Conservation (phyloP, 805 yeast genomes). For the Naumovozyma baii region DNA sequence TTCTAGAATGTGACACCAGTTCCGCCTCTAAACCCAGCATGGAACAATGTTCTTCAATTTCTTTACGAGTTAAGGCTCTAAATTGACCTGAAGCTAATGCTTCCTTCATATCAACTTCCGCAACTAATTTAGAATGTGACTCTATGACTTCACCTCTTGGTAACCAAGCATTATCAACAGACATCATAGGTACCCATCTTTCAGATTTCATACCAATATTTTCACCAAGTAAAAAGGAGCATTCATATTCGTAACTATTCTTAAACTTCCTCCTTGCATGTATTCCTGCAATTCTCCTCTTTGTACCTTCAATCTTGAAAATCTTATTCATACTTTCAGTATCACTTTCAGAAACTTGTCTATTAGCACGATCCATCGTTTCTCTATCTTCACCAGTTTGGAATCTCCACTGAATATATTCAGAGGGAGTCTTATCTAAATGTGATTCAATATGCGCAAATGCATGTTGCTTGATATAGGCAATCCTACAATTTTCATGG, state of each 20-base stretch:
- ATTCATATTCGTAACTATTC: constrained; percentile 97
- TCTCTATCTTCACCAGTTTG: constrained; percentile 99
- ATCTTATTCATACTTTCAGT: constrained; percentile 95
- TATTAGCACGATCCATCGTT: constrained; percentile 98
- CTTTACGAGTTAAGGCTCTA: constrained; percentile 98
- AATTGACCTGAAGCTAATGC: constrained; percentile 99
- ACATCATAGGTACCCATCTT: constrained; percentile 97
- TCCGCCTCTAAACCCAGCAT: constrained; percentile 95
- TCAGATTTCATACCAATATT: constrained; percentile 94
- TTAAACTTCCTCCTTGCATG: constrained; percentile 96
- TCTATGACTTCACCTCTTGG: constrained; percentile 94
- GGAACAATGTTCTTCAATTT: constrained; percentile 93
- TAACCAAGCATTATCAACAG: constrained; percentile 97
- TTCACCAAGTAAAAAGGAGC: constrained; percentile 91
- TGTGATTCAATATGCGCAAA: constrained; percentile 96
- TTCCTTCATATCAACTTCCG: constrained; percentile 99
- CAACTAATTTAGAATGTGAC: constrained; percentile 94
- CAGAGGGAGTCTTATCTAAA: constrained; percentile 96
- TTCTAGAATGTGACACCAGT: constrained; percentile 96
- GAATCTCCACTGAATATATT: constrained; percentile 99
- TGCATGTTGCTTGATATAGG: constrained; percentile 98
- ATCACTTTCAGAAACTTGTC: constrained; percentile 89
- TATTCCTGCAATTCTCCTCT: constrained; percentile 87
- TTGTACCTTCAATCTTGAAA: constrained; percentile 93
- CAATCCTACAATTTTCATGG: constrained; percentile 97